Percentiles rank a stretch among this genome's conserved stretches.
These are phyloP conservation scores for Tulasnella sp. DNA, from an alignment of 768 basidiomycete genomes.

Conservation along the genomic window DNA sequence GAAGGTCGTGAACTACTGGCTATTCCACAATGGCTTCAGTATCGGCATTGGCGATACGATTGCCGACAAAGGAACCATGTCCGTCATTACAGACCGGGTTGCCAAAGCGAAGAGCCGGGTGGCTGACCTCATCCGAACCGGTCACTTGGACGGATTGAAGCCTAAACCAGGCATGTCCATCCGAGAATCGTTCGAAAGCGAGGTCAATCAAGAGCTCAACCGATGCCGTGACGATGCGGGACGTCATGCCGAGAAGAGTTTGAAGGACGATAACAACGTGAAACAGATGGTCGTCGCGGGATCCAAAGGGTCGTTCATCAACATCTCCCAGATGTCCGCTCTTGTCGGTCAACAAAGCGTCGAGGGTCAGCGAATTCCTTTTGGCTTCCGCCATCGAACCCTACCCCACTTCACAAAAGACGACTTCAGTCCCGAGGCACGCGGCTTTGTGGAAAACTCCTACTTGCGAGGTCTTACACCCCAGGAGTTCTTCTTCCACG, in stretches of 20 bases:
- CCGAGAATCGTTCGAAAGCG: constrained; percentile 94
- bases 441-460: constrained; percentile 98
- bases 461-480: constrained; percentile 94
- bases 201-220: constrained; percentile 85
- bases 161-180: constrained; percentile 97
- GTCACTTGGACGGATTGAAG: constrained; percentile 79
- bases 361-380: constrained; percentile 96
- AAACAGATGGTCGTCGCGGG: constrained; percentile 99
- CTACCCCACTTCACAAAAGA: constrained; percentile 98
- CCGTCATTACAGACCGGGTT: constrained; percentile 74
- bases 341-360: constrained; percentile 98
- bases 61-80: constrained; percentile 84
- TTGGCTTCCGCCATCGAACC: constrained; percentile 94
- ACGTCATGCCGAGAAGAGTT: constrained; percentile 90
- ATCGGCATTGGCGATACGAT: constrained; percentile 99
- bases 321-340: constrained; percentile 99
- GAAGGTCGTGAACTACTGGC: constrained; percentile 95
- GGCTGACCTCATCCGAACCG: constrained; percentile 67
- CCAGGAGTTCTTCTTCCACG: constrained; percentile 99
- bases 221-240: constrained; percentile 92
- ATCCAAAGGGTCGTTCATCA: constrained; percentile 98
- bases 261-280: constrained; percentile 99
- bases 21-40: constrained; percentile 97
- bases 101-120: constrained; percentile 73
- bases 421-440: constrained; percentile 94